A percentile compares a stretch with the other conserved stretches of the same genome.
phyloP scores from a whole-genome alignment of 495 filamentous ascomycete genomes.

The Hyaloscypha hepaticicola region DNA sequence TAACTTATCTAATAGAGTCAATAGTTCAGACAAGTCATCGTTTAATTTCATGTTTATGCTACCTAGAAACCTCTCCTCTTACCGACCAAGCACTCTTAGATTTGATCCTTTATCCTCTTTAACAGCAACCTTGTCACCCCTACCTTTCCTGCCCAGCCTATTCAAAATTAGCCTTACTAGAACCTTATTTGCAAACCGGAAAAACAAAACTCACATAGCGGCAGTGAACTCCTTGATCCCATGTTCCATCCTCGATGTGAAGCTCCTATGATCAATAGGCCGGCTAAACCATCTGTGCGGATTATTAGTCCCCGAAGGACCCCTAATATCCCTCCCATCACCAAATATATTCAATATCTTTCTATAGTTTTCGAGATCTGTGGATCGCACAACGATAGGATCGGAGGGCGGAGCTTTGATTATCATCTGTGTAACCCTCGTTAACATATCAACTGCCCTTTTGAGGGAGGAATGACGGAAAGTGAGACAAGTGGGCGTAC shows the following conservation, averaged over 20 bases:
- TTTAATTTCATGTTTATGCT: too few relatives aligned
- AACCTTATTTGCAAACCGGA: not conserved
- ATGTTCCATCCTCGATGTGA: not conserved
- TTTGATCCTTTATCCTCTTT: too few relatives aligned
- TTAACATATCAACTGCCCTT: not conserved
- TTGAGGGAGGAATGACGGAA: not conserved
- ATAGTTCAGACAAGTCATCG: too few relatives aligned
- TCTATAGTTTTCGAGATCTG: not conserved
- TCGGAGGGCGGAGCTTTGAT: not conserved
- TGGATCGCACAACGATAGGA: not conserved
- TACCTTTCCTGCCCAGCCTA: not conserved
- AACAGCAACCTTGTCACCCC: not conserved
- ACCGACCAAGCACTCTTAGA: too few relatives aligned
- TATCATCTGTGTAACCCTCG: not conserved
- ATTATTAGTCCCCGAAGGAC: not conserved
- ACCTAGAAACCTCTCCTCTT: too few relatives aligned
- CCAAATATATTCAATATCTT: not conserved
- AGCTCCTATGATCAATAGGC: not conserved
- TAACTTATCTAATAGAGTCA: too few relatives aligned
- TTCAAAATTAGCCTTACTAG: not conserved
- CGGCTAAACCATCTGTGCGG: slow-evolving; percentile 6
- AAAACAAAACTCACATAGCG: not conserved
- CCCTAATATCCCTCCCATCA: not conserved
- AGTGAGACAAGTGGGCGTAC: slow-evolving; percentile 1
- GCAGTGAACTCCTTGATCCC: not conserved